phyloP scores from a whole-genome alignment of 1,284 basidiomycete genomes.

The Cystobasidium sp. region DNA sequence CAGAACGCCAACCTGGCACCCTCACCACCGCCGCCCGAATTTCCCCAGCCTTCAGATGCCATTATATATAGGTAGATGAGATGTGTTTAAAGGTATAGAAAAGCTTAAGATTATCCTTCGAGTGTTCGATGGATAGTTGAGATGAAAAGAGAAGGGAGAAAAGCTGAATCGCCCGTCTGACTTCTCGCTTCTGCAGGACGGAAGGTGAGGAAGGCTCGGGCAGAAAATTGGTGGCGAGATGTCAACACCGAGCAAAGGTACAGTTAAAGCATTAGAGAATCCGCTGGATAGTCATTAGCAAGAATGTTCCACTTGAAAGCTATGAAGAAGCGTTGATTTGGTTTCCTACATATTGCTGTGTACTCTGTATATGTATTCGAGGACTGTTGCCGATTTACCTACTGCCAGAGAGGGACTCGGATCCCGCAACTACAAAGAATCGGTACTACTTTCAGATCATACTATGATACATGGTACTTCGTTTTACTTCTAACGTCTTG shows the following conservation, averaged over 20 bases:
- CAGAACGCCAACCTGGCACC: slow-evolving; percentile 19
- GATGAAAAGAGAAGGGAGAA: background rate
- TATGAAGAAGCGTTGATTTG: too few species aligned
- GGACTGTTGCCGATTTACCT: too few species aligned
- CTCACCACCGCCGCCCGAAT: slow-evolving; percentile 29
- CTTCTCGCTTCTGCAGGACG: background rate
- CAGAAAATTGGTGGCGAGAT: background rate
- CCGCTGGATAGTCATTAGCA: too few species aligned
- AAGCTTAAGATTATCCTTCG: background rate
- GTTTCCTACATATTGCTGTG: too few species aligned
- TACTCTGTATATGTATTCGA: too few species aligned
- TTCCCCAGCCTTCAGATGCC: slow-evolving; percentile 43
- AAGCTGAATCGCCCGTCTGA: background rate
- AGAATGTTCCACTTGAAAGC: too few species aligned
- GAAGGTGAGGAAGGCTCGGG: background rate
- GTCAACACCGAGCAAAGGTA: background rate
- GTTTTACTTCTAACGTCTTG: too few species aligned
- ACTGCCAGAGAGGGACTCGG: background rate
- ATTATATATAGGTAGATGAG: slow-evolving; percentile 16
- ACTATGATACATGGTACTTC: too few species aligned
- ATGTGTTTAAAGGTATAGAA: background rate
- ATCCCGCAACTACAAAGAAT: background rate
- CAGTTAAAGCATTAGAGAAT: background rate
- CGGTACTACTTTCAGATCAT: too few species aligned
- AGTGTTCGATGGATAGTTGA: background rate